Evolutionary conservation across 495 filamentous ascomycete species (phyloP), one percentile per base, ranked within the genome.

Genomic region (Amorphotheca resinae): DNA sequence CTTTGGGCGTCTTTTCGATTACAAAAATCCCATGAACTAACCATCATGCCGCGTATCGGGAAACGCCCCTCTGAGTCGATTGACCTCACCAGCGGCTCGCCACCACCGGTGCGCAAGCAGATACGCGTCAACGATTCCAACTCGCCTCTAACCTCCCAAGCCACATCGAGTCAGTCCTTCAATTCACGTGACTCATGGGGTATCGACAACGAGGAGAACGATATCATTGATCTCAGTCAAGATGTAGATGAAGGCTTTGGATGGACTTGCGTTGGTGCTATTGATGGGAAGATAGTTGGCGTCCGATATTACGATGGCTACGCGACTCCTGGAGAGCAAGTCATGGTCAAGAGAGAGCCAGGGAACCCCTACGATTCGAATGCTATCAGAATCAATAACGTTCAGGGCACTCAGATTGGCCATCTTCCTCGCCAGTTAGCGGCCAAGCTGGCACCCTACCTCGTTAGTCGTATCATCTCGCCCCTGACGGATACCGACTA

Each of bases 381-480:
- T 64, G 86, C 86, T 2, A 83, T 95, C 38, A 74, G 76, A 4
- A 72, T 91, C 1, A 66, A 80, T 46, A 94, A 93, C 60, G 82
- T 87, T n/a, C 73, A 81, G 59, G 70, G 79, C 16, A 57, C 45
- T 2, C 87, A 93, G 52, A 82, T 94, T 45, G 88, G 88, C 2
- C 84, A 94, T 58, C 70, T 95, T 31, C 80, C 83, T 1, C 63
- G 73, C 11, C 56, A 42, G 0, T 55, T 84, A 21, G 84, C 80
- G 1, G 60, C 64, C 9, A 87, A 83, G 56, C 64, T 95, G 18
- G 80, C 84, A 0, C 72, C 68, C 1, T 87, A 85, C 52, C 69
- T 95, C 53, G 81, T 76, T n/a, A 31, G 44, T 51, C 41, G 50
- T 2, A 9, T 25, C 17, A 35, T 9, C 9, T 5, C 2, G 18